Base-by-base conservation (phyloP, 768 basidiomycete species). In the Hortiboletus campestris region DNA sequence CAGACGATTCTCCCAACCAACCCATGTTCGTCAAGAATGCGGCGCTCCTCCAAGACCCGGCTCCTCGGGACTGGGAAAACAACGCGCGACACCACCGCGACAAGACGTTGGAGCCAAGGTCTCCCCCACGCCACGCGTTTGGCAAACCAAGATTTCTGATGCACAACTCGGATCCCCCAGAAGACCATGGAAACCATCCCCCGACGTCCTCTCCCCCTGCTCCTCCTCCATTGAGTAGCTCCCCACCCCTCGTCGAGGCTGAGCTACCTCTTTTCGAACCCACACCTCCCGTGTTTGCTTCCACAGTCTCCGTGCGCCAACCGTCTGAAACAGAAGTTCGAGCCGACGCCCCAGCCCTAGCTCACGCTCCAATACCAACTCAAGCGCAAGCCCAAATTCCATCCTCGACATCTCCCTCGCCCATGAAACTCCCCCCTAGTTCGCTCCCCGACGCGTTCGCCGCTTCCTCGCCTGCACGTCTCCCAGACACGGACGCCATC, bases 381-480 rank as follows among this genome's bases (percentile, higher is more conserved):
- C 77, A 67, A 12, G 75, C 62, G 1, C 57, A 59, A 63, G 58
- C 64, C 3, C 77, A 66, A 6, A 76, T 88, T 34, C 85, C 85
- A 0, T 89, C 87, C 1, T 89, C 87, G 8, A 76, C 59, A 11
- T 73, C 78, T 1, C 78, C 78, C 0, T 79, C 78, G 3, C 84
- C 83, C 0, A 77, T 85, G 74, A 83, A 81, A 58, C 66, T 77
- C 6, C 69, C 63, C 22, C 57, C 52, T 32, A 65, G 63, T 48
- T 60, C 53, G 4, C 39, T 57, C 29, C 55, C 65, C 2, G 28
- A 62, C 13, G 56, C 57, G 13, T 58, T 67, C 36, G 19, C 8
- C 13, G 4, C 29, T 2, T 66, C 69, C 5, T 69, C 72, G 1
- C 61, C 72, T 6, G 49, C 52, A 0, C 79, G 75, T 40, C 70